Conservation (phyloP, 257 asterid genomes). For the Plectranthus barbatus region DNA sequence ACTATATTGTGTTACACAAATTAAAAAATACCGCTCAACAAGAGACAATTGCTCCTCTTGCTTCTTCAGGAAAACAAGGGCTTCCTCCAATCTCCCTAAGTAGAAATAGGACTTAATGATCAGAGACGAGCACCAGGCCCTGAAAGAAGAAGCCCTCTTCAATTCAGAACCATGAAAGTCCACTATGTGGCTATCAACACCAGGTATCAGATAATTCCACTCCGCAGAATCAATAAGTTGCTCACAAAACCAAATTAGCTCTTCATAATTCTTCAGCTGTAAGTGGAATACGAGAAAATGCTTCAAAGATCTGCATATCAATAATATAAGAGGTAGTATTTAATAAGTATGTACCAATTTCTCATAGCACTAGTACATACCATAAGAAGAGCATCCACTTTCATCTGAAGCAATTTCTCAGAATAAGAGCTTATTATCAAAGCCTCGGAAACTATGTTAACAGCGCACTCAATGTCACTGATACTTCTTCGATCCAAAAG, state of each 20-base stretch:
- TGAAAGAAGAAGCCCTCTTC: conserved; percentile 45
- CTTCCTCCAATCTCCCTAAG: conserved; percentile 85
- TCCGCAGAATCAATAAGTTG: conserved; percentile 45
- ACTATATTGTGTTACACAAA: not conserved
- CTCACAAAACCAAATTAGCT: conserved; percentile 66
- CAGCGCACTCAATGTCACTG: conserved; percentile 53
- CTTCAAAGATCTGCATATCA: conserved; percentile 6
- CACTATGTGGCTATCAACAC: conserved; percentile 23
- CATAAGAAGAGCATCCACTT: conserved; percentile 80
- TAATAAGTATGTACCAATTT: conserved; percentile 8
- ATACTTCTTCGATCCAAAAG: conserved; percentile 43
- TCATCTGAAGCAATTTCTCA: conserved; percentile 60
- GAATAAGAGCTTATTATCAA: conserved; percentile 65
- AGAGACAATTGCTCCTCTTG: conserved; percentile 50
- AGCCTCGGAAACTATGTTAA: conserved; percentile 60
- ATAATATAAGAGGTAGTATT: not conserved
- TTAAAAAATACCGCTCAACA: conserved; percentile 35
- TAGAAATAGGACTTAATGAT: conserved; percentile 63
- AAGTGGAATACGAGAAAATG: conserved; percentile 13
- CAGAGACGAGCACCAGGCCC: conserved; percentile 60
- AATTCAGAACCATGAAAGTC: conserved; percentile 32
- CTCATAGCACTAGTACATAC: conserved; percentile 33
- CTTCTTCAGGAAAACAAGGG: conserved; percentile 58
- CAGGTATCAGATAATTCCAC: conserved; percentile 29
- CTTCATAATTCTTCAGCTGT: conserved; percentile 83